Percentiles rank a stretch among this genome's conserved stretches.
Evolutionary conservation across 192 early-diverging fungal species (phyloP).

Genomic region (Linnemannia zychae): DNA sequence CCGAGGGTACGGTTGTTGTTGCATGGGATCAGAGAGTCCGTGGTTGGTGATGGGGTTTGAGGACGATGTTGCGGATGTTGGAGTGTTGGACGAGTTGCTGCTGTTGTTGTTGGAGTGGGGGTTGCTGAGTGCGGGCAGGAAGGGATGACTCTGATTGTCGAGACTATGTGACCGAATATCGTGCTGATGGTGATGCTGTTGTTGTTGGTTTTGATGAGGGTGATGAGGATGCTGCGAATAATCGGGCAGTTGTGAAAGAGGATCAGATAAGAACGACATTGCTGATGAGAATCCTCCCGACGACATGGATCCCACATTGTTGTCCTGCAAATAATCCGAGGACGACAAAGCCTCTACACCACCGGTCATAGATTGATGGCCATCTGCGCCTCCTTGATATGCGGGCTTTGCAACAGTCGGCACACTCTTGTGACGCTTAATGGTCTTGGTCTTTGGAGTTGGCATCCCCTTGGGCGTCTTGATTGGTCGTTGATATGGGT

Average conservation of each 20-base stretch:
- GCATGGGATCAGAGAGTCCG: slow-evolving; percentile 7
- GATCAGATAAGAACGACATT: slow-evolving; percentile 19
- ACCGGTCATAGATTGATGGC: neutral
- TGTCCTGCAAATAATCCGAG: neutral
- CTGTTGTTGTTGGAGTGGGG: neutral
- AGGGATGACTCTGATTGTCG: neutral
- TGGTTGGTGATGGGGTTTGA: neutral
- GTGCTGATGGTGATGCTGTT: neutral
- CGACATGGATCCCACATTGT: neutral
- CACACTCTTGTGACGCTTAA: slow-evolving; percentile 49
- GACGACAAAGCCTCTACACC: neutral
- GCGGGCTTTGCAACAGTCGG: slow-evolving; percentile 17
- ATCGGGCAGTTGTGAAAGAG: slow-evolving; percentile 1
- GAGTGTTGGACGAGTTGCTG: no score
- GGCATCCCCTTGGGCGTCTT: slow-evolving; percentile 35
- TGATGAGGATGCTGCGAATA: slow-evolving; percentile 5
- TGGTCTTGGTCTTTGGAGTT: slow-evolving; percentile 38
- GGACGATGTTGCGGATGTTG: neutral
- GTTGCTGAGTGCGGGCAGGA: neutral
- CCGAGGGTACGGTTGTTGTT: slow-evolving; percentile 13
- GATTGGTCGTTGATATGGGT: slow-evolving; percentile 28
- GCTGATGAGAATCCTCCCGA: slow-evolving; percentile 1
- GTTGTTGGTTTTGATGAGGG: neutral
- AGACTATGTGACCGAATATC: slow-evolving; percentile 1
- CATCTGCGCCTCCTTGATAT: neutral